These are phyloP conservation scores for Parascedosporium putredinis DNA, from an alignment of 2,329 filamentous ascomycete species.

Conservation along the genomic window DNA sequence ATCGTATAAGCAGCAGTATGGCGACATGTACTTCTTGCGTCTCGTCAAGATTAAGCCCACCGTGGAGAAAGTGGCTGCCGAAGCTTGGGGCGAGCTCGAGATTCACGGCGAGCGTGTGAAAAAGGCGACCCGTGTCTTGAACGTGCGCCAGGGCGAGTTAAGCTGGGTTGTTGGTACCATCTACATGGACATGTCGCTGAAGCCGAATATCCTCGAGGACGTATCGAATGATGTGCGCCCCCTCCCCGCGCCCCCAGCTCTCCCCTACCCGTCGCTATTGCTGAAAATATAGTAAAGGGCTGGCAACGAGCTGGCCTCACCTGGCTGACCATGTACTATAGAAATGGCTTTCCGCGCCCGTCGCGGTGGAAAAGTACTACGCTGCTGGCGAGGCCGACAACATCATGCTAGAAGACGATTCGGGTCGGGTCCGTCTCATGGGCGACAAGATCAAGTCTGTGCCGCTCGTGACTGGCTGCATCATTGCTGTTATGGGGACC, in stretches of 20 bases:
- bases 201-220: constrained; percentile 92
- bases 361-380: constrained; percentile 66
- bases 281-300: too few species aligned
- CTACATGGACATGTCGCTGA: constrained; percentile 94
- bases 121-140: constrained; percentile 77
- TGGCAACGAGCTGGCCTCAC: too few species aligned
- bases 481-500: constrained; percentile 88
- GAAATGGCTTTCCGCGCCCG: constrained; percentile 83
- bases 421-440: constrained; percentile 70
- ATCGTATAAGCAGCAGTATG: constrained; percentile 90
- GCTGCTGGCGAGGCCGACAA: constrained; percentile 49
- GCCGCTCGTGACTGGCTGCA: constrained; percentile 81
- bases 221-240: constrained; percentile 74
- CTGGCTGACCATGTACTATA: constrained; percentile 23
- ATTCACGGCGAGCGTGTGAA: constrained; percentile 67
- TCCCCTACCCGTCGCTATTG: too few species aligned
- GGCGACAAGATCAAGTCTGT: constrained; percentile 58
- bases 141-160: constrained; percentile 88
- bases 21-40: constrained; percentile 93
- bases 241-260: too few species aligned
- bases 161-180: constrained; percentile 94
- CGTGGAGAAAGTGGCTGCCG: constrained; percentile 62
- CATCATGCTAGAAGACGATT: constrained; percentile 91
- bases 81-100: constrained; percentile 68
- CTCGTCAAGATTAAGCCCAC: constrained; percentile 77